These are phyloP conservation scores for Sapria himalayana DNA, from an alignment of 345 rosid genomes.

Conservation along the genomic window DNA sequence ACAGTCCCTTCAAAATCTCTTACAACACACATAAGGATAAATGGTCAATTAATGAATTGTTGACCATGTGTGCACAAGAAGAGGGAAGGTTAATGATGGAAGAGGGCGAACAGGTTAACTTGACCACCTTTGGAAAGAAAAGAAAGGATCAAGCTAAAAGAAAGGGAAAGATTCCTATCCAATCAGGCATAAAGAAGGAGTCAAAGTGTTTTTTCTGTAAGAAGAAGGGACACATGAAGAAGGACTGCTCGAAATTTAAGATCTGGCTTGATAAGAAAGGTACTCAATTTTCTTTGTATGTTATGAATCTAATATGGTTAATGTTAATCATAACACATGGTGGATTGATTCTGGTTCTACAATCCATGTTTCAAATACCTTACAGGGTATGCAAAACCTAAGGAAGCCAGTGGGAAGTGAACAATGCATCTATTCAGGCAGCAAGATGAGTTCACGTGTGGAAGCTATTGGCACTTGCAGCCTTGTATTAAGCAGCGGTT, in stretches of 20 bases:
- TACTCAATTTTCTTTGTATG: not conserved
- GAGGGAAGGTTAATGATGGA: not conserved
- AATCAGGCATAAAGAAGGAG: not conserved
- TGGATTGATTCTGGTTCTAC: conserved; percentile 5
- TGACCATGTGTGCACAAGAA: conserved; percentile 8
- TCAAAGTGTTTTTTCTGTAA: not conserved
- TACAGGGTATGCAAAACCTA: not conserved
- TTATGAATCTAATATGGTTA: conserved; percentile 1
- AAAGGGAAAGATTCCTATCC: not conserved
- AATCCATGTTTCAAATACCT: too few relatives aligned
- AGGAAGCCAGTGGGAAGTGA: not conserved
- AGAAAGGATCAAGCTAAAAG: not conserved
- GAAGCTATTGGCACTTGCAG: not conserved
- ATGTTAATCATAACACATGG: not conserved
- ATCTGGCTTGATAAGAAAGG: not conserved
- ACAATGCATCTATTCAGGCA: not conserved
- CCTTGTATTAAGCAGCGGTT: not conserved
- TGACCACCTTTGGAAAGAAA: not conserved
- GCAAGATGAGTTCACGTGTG: not conserved
- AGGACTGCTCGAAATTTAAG: not conserved
- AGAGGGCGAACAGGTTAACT: not conserved
- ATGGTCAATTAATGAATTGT: conserved; percentile 5
- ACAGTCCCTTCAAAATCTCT: conserved; percentile 4
- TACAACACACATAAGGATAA: conserved; percentile 6
- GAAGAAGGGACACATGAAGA: not conserved